phyloP scores from a whole-genome alignment of 352 stramenopile species.

The Blastocystis sp. region DNA sequence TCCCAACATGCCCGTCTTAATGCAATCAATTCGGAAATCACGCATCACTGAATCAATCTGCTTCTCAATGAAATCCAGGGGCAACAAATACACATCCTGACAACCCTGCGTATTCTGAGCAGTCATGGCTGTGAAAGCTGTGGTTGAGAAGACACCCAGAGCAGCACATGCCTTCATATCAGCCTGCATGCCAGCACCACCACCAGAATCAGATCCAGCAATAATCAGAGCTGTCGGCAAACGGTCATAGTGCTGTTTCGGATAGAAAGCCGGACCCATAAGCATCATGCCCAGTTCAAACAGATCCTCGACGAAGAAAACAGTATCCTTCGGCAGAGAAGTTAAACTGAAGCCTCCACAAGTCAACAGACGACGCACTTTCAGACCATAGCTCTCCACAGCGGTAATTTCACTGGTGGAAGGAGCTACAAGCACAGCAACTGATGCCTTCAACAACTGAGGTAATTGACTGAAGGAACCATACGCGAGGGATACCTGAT shows the following conservation, averaged over 20 bases:
- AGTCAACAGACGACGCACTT: conserved; percentile 24
- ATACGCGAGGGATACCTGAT: conserved; percentile 16
- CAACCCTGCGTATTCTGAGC: conserved; percentile 78
- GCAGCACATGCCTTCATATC: conserved; percentile 85
- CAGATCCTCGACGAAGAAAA: conserved; percentile 60
- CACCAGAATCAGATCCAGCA: conserved; percentile 86
- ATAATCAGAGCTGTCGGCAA: conserved; percentile 81
- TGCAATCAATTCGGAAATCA: conserved; percentile 81
- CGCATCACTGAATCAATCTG: conserved; percentile 82
- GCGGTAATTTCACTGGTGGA: conserved; percentile 47
- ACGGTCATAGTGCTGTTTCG: conserved; percentile 39
- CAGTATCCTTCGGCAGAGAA: conserved; percentile 55
- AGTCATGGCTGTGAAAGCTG: conserved; percentile 86
- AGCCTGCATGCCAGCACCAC: conserved; percentile 86
- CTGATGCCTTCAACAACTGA: conserved; percentile 26
- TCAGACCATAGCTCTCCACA: conserved; percentile 56
- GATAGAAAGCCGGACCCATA: conserved; percentile 59
- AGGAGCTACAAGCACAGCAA: conserved; percentile 25
- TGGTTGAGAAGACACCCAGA: conserved; percentile 79
- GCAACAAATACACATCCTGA: conserved; percentile 77
- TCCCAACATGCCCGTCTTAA: conserved; percentile 89
- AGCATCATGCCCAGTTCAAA: conserved; percentile 63
- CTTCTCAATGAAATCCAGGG: conserved; percentile 75
- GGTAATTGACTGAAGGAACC: conserved; percentile 25
- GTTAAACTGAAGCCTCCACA: not conserved